Conservation (phyloP, 768 basidiomycete genomes). For the Amanita jacksonii region DNA sequence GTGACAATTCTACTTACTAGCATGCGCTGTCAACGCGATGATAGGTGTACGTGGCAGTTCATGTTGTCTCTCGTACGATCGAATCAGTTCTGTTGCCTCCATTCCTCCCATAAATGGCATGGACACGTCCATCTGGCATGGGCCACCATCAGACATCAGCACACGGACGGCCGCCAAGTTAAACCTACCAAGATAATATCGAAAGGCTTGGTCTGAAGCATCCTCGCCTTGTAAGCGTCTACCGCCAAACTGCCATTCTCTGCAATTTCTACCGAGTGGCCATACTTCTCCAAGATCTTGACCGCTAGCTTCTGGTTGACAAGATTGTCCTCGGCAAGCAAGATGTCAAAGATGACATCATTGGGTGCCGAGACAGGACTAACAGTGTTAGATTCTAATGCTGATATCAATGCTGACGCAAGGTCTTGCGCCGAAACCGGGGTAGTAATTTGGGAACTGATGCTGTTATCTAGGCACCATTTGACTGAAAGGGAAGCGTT, state of each 20-base stretch:
- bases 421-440: constrained; percentile 86
- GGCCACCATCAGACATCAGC: constrained; percentile 6
- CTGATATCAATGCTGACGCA: constrained; percentile 84
- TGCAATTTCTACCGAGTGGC: constrained; percentile 92
- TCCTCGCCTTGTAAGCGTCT: constrained; percentile 79
- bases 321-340: constrained; percentile 94
- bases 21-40: constrained; percentile 95
- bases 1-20: constrained; percentile 78
- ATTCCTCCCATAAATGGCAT: constrained; percentile 99
- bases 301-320: constrained; percentile 95
- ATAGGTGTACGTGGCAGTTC: constrained; percentile 75
- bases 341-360: constrained; percentile 83
- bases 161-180: background rate
- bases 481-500: constrained; percentile 47
- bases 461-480: constrained; percentile 95
- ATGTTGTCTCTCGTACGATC: constrained; percentile 71
- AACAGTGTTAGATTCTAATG: constrained; percentile 90
- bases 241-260: constrained; percentile 95
- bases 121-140: constrained; percentile 96
- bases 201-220: constrained; percentile 63
- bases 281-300: constrained; percentile 93
- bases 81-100: constrained; percentile 92
- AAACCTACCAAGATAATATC: constrained; percentile 85
- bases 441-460: constrained; percentile 89
- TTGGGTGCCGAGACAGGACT: constrained; percentile 80